Base-by-base conservation (phyloP, 495 filamentous ascomycete species). In the Xylaria bambusicola region DNA sequence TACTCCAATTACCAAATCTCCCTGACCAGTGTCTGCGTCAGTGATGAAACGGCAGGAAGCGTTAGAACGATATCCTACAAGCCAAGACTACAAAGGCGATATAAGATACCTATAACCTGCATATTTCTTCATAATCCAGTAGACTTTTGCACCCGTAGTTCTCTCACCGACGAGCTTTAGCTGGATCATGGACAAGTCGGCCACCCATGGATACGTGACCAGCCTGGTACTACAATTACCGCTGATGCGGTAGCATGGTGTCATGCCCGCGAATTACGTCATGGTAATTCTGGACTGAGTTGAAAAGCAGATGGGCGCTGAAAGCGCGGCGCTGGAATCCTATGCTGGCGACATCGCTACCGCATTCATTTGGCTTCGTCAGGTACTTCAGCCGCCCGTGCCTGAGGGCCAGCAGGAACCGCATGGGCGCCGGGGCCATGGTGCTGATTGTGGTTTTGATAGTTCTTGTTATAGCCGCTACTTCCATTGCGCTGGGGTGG, bases 401-500 rank as follows among this genome's bases (percentile, higher is more conserved):
- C 67, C 45, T 69, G 67, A 18, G 67, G 63, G 17, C 61, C 69
- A 5, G 71, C 63, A 12, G 66, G 65, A 15, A 62, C 56, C 6
- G 62, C 42, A 36, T 71, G 68, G n/a, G 57, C 53, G 44, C 50
- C 60, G 44, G 67, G 65, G 27, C 61, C 61, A 47, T 72, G 69
- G 21, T 70, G 77, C 51, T 84, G 82, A 54, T 79, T 84, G 63
- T 84, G 85, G 10, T 46, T 62, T 49, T 74, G 72, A 41, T 68
- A 75, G 46, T 73, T 73, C 70, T 76, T 77, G 48, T 71, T 71
- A 35, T 80, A 81, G 59, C 78, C 84, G 68, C 77, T 81, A 29
- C 80, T 81, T 21, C 80, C 82, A 21, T 65, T 72, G 38, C 84
- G 85, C 55, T 87, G 82, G 41, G 82, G 82, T 9, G 84, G 85